phyloP scores from a whole-genome alignment of 1,139 yeast species.

The Taphrina communis region DNA sequence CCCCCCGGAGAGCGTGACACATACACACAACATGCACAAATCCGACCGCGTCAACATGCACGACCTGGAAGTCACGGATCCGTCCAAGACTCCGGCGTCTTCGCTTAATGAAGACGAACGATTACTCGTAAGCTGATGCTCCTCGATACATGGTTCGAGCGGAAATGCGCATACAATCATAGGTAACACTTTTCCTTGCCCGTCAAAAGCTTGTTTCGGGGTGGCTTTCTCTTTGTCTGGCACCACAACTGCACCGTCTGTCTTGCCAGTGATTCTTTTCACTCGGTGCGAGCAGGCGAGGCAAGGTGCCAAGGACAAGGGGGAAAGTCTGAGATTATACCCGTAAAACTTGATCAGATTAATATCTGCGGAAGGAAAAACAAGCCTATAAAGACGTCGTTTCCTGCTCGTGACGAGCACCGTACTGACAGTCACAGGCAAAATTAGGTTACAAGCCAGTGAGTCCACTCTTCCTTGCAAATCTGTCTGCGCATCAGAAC shows the following conservation, averaged over 20 bases:
- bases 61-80: conserved; percentile 21
- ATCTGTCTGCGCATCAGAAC: background rate
- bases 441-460: conserved; percentile 43
- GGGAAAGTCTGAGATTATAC: conserved; percentile 41
- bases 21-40: conserved; percentile 4
- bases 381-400: conserved; percentile 31
- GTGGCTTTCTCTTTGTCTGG: conserved; percentile 17
- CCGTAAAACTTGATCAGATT: conserved; percentile 42
- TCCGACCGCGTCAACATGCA: conserved; percentile 15
- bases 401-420: conserved; percentile 40
- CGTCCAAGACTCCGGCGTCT: conserved; percentile 23
- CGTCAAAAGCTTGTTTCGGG: conserved; percentile 38
- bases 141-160: conserved; percentile 19
- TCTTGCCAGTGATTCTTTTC: too few relatives aligned
- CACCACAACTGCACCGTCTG: too few relatives aligned
- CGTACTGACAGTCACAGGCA: conserved; percentile 47
- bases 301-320: background rate
- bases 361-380: conserved; percentile 42
- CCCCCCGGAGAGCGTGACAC: background rate
- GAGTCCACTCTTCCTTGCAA: background rate
- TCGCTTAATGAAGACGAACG: conserved; percentile 36
- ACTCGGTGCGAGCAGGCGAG: too few relatives aligned
- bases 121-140: conserved; percentile 35
- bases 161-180: conserved; percentile 10
- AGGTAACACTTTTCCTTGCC: conserved; percentile 32